Base-by-base conservation (phyloP, 75 land plant species). In the Pseudotsuga menziesii region DNA sequence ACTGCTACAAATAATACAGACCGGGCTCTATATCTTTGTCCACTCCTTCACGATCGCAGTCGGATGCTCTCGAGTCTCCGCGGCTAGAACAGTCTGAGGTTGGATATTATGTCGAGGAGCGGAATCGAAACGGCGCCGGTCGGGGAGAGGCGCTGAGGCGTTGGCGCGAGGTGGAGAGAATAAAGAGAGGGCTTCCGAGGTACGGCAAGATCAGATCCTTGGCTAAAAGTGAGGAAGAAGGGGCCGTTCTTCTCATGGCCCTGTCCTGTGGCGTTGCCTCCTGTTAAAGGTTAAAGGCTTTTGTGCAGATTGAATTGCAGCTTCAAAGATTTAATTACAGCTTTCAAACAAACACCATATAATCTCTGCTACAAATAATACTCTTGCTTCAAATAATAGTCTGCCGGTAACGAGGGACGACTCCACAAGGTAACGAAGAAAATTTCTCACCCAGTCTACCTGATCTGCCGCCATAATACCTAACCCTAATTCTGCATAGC, bases 151-250 rank as follows among this genome's bases (percentile, higher is more conserved):
- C 72, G 72, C 23, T 69, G 72, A 69, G 72, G 54, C 32, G 72
- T 13, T 69, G 72, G 75, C 75, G 75, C 52, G 41, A 17, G 55
- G 72, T 29, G 25, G 72, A 69, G 52, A 69, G 72, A 69, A 41
- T 69, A 19, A 69, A 23, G 72, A 69, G 41, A 13, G 14, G 52
- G 9, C 13, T 20, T 2, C 44, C 32, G 4, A 32, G 70, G 2
- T 66, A 66, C 35, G 70, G 70, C 1, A 4, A 27, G n/a, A 39
- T 41, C 4, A 75, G 75, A 27, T 79, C 85, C 36, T 85, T 88
- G 79, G 88, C 88, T 6, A 77, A 86, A 76, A 88, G 86, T 8
- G 91, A 89, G 3, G 82, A 83, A 62, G 88, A 89, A 56, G 91
- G 86, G 22, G 91, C 91, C 3, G 86, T 86, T 55, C 75, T 89